Conservation (phyloP, 2,329 filamentous ascomycete species). For the Amphichorda felina region DNA sequence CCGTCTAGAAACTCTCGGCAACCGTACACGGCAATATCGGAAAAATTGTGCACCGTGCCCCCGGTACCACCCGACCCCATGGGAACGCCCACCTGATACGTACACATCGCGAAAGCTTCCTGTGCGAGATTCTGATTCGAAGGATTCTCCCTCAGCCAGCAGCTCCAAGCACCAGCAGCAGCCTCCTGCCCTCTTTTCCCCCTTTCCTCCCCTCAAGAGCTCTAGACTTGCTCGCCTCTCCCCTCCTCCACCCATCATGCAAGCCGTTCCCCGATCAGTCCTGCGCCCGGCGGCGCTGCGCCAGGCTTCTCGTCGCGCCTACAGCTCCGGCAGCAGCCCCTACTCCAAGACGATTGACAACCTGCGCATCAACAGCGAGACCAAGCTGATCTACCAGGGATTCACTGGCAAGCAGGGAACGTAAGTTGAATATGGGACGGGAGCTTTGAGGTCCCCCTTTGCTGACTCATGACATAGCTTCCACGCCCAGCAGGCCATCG, state of each 20-base stretch:
- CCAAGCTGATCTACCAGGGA: conserved; percentile 92
- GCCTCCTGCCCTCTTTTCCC: not conserved
- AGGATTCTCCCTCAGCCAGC: not conserved
- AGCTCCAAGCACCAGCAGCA: not conserved
- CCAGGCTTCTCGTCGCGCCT: conserved; percentile 55
- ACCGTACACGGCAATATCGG: conserved; percentile 4
- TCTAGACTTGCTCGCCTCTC: conserved; percentile 1
- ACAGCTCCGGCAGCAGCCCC: conserved; percentile 56
- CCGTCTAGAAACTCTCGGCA: not conserved
- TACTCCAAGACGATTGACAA: conserved; percentile 70
- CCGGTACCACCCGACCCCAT: conserved; percentile 7
- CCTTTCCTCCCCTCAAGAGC: conserved; percentile 6
- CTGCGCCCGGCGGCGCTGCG: conserved; percentile 58
- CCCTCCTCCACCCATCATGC: conserved; percentile 47
- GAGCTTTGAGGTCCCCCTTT: not conserved
- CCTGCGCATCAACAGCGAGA: conserved; percentile 84
- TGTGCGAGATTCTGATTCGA: not conserved
- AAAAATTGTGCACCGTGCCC: conserved; percentile 4
- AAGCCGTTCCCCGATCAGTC: conserved; percentile 63
- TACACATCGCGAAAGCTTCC: not conserved
- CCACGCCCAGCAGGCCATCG: conserved; percentile 94
- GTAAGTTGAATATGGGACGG: conserved; percentile 40
- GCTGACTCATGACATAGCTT: conserved; percentile 48
- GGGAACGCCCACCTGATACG: too few species aligned
- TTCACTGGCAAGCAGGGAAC: conserved; percentile 97